Conservation (phyloP, 768 basidiomycete genomes). For the Hemileccinum rubropunctum region DNA sequence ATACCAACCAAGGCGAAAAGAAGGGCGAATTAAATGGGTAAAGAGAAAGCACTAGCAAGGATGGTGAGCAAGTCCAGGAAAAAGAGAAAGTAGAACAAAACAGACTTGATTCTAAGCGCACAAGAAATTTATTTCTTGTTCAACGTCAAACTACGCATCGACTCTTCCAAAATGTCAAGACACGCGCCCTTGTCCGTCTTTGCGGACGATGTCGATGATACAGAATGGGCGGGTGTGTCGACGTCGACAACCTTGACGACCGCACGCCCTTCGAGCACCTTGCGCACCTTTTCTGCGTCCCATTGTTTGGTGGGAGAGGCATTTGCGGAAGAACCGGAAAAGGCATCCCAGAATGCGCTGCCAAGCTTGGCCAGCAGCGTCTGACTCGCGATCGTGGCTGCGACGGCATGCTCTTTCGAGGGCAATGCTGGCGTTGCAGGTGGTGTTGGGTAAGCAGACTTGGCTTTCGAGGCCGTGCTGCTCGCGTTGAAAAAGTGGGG, state of each 20-base stretch:
- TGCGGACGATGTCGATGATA: slow-evolving; percentile 5
- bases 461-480: slow-evolving; percentile 7
- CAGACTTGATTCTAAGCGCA: not conserved
- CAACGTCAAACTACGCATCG: slow-evolving; percentile 64
- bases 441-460: slow-evolving; percentile 39
- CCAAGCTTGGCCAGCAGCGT: slow-evolving; percentile 72
- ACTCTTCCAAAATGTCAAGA: slow-evolving; percentile 57
- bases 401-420: slow-evolving; percentile 32
- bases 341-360: slow-evolving; percentile 86
- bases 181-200: slow-evolving; percentile 18
- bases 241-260: slow-evolving; percentile 79
- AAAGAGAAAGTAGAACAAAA: not conserved
- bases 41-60: not conserved
- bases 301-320: slow-evolving; percentile 32
- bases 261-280: slow-evolving; percentile 80
- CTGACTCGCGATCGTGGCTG: slow-evolving; percentile 73
- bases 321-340: slow-evolving; percentile 47
- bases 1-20: not conserved
- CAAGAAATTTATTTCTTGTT: slow-evolving; percentile 42
- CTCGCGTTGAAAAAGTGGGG: slow-evolving; percentile 31
- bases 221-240: slow-evolving; percentile 34
- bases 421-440: slow-evolving; percentile 38
- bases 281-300: slow-evolving; percentile 80
- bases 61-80: not conserved
- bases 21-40: slow-evolving; percentile 9